Percentiles rank a stretch among this genome's conserved stretches.
Evolutionary conservation across 73 alveolate genomes (phyloP).

Genomic region (Blepharisma japonicum): DNA sequence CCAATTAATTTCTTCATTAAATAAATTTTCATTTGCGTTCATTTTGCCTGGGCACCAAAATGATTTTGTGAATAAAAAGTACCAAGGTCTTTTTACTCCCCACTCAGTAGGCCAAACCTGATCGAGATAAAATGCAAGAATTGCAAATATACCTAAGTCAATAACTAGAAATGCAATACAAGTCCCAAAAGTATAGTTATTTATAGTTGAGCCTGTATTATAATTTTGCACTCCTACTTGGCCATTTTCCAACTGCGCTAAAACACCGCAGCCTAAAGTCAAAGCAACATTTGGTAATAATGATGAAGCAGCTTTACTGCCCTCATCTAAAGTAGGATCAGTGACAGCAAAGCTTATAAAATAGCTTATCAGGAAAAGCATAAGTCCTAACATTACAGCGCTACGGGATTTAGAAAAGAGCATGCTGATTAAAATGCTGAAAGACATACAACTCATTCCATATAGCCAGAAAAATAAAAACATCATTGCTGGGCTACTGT

Average conservation of each 20-base stretch:
- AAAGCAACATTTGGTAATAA: conserved; percentile 66
- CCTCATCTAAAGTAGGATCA: conserved; percentile 40
- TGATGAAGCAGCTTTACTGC: conserved; percentile 54
- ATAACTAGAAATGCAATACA: conserved; percentile 47
- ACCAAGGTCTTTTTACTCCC: conserved; percentile 68
- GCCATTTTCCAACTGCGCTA: conserved; percentile 57
- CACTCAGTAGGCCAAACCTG: conserved; percentile 68
- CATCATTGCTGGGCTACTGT: conserved; percentile 63
- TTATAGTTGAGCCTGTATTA: conserved; percentile 40
- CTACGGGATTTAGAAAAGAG: conserved; percentile 76
- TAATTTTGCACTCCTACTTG: conserved; percentile 51
- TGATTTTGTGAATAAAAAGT: conserved; percentile 52
- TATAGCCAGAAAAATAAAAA: conserved; percentile 67
- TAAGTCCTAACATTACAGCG: conserved; percentile 71
- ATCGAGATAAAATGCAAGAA: conserved; percentile 61
- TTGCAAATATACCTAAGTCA: conserved; percentile 50
- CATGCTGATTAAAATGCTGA: conserved; percentile 70
- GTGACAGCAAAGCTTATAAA: conserved; percentile 63
- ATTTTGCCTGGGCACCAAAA: conserved; percentile 49
- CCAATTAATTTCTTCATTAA: conserved; percentile 28
- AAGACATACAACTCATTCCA: conserved; percentile 61
- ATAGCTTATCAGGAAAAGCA: conserved; percentile 65
- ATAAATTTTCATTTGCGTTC: conserved; percentile 19
- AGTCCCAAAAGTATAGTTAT: conserved; percentile 46
- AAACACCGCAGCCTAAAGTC: conserved; percentile 63